These are phyloP conservation scores for Gliomastix tumulicola DNA, from an alignment of 2,329 filamentous ascomycete genomes.

Conservation along the genomic window DNA sequence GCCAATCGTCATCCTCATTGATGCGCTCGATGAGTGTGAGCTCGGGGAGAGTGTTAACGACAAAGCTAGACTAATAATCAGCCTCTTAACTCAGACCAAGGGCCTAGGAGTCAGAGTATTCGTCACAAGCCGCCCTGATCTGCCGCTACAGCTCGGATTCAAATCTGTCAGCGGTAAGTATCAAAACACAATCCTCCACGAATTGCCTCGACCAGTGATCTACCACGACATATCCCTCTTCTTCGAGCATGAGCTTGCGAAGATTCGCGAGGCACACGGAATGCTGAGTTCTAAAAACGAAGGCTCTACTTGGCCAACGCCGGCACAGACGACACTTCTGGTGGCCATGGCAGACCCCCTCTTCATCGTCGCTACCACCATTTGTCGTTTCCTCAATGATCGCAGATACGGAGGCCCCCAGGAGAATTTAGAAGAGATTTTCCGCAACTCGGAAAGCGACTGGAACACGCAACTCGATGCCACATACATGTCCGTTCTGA, in stretches of 20 bases:
- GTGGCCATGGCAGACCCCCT: constrained; percentile 17
- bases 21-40: constrained; percentile 2
- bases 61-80: background rate
- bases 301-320: constrained; percentile 5
- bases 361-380: constrained; percentile 21
- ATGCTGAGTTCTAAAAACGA: too few relatives aligned
- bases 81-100: background rate
- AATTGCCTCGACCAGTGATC: constrained; percentile 17
- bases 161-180: constrained; percentile 15
- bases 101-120: background rate
- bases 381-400: constrained; percentile 9
- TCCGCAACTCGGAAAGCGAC: background rate
- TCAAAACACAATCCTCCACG: constrained; percentile 23
- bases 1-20: background rate
- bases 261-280: constrained; percentile 16
- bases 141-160: constrained; percentile 25
- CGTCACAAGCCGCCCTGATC: constrained; percentile 8
- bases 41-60: background rate
- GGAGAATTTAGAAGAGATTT: background rate
- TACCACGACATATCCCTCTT: constrained; percentile 24
- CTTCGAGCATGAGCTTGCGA: constrained; percentile 16
- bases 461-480: constrained; percentile 1
- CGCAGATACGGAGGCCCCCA: constrained; percentile 7
- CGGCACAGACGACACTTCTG: constrained; percentile 5
- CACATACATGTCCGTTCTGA: constrained; percentile 5